phyloP scores from a whole-genome alignment of 129 eudicot species.

The Tagetes erecta region DNA sequence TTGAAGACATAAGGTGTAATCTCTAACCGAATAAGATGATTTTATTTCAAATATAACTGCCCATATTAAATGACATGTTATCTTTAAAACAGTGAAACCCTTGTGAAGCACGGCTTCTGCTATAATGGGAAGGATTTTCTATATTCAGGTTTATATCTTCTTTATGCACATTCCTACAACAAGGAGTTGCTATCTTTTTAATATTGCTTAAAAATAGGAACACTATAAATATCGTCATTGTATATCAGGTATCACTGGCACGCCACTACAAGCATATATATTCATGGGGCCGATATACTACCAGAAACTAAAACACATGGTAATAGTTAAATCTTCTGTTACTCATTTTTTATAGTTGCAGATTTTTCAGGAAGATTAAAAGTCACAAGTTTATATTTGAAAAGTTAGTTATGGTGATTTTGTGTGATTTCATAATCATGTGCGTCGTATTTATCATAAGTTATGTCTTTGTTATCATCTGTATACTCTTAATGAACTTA shows the following conservation, averaged over 20 bases:
- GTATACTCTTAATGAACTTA: not conserved
- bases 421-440: not conserved
- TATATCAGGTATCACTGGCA: constrained; percentile 85
- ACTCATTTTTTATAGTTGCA: not conserved
- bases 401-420: not conserved
- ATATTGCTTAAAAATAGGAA: not conserved
- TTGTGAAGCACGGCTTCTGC: constrained; percentile 85
- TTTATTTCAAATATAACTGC: not conserved
- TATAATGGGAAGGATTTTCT: constrained; percentile 86
- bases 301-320: constrained; percentile 40
- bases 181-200: not conserved
- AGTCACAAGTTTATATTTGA: not conserved
- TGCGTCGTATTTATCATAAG: not conserved
- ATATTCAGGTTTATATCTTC: constrained; percentile 64
- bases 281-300: too few relatives aligned
- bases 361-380: not conserved
- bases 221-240: not conserved
- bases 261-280: constrained; percentile 67
- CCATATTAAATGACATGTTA: constrained; percentile 8
- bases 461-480: not conserved
- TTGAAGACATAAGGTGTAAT: too few relatives aligned
- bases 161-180: constrained; percentile 13
- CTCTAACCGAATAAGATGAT: not conserved
- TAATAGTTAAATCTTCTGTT: constrained; percentile 30
- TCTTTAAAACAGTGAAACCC: constrained; percentile 66